These are phyloP conservation scores for Diaporthe citri DNA, from an alignment of 2,329 filamentous ascomycete genomes.

Conservation along the genomic window DNA sequence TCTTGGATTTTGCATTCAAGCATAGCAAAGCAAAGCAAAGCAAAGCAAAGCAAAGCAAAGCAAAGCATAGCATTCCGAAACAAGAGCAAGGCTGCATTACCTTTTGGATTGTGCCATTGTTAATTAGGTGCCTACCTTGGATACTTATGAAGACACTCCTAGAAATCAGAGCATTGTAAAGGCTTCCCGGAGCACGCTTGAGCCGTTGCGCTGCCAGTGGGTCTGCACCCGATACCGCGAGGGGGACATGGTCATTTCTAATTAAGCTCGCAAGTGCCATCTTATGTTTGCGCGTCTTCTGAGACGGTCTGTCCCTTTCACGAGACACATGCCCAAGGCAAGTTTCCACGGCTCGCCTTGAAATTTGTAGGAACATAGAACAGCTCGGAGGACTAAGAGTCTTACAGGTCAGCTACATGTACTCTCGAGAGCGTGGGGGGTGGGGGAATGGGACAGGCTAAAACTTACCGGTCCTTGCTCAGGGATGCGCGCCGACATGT, in stretches of 20 bases:
- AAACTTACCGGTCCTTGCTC: conserved; percentile 16
- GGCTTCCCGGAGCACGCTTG: background rate
- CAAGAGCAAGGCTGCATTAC: background rate
- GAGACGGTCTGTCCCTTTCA: background rate
- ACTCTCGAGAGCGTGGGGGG: background rate
- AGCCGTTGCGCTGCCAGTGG: background rate
- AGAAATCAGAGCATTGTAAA: background rate
- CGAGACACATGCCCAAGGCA: background rate
- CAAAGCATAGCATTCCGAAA: background rate
- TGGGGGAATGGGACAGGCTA: background rate
- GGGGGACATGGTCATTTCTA: background rate
- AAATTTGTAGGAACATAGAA: background rate
- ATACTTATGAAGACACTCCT: background rate
- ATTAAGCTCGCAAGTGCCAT: background rate
- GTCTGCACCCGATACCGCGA: too few species aligned
- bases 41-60: background rate
- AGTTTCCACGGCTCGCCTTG: background rate
- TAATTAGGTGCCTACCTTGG: background rate
- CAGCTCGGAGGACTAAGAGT: background rate
- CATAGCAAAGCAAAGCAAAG: conserved; percentile 11
- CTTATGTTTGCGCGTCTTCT: background rate
- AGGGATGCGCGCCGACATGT: conserved; percentile 38
- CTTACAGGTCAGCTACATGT: background rate
- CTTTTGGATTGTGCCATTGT: conserved; percentile 6
- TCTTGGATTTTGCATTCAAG: conserved; percentile 2